Base-by-base conservation (phyloP, 495 filamentous ascomycete genomes). In the Talaromyces trachyspermus region DNA sequence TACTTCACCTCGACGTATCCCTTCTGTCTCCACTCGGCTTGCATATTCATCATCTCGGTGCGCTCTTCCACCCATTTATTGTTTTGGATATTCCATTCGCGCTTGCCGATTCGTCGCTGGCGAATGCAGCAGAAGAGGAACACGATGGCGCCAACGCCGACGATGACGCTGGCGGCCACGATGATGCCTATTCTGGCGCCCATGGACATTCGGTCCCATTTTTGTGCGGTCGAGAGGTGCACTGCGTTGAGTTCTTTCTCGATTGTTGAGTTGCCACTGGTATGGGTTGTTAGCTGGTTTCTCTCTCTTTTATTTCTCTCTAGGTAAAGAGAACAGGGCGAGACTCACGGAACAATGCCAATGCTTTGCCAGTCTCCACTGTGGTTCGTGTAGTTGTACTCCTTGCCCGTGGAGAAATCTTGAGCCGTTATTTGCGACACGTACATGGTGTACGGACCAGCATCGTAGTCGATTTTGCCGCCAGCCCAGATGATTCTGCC, bases 381-480 rank as follows among this genome's bases (percentile, higher is more conserved):
- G 32, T 64, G 56, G 60, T 89, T 84, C n/a, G 65, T 67, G 53
- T 81, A 92, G 26, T 71, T 54, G 54, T 92, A 92, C 55, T 79
- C 74, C 27, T 74, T 77, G 42, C 82, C 88, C 17, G 67, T 74
- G 49, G 76, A 79, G 69, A 71, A 85, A 67, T 94, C 88, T 24
- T 71, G 73, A 42, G 89, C 71, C 27, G 64, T 60, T 25, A 82
- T 79, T 32, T 65, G 77, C 70, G 86, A 70, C 46, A 94, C 78
- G 52, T 71, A 80, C 86, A 92, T 91, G 53, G 70, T 80, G 66
- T 79, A 94, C 1, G 89, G 88, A 25, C 86, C 88, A 9, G 79
- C 56, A 39, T 62, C 57, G 68, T 84, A 94, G 63, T 89, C 77
- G 20, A 85, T 86, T 47, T 66, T 50, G 47, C 89, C 89, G 39